A percentile compares a stretch with the other conserved stretches of the same genome.
Evolutionary conservation across 2,329 filamentous ascomycete genomes (phyloP).

Genomic region (Neoscytalidium dimidiatum): DNA sequence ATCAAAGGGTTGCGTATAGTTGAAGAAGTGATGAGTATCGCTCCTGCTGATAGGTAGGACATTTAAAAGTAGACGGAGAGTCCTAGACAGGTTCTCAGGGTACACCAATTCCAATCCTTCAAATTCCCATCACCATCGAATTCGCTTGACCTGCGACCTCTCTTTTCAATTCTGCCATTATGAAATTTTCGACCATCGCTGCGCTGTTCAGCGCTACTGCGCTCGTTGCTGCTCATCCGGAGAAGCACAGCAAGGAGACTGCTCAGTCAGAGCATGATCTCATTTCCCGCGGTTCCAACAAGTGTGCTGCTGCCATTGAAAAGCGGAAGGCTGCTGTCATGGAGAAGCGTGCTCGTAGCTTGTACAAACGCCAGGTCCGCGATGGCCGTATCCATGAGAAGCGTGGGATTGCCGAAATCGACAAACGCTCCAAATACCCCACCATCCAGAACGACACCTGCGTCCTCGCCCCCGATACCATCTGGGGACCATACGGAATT

Average conservation of each 20-base stretch:
- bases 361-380: slow-evolving; percentile 4
- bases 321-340: neutral
- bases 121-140: neutral
- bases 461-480: slow-evolving; percentile 34
- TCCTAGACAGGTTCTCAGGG: too few relatives aligned
- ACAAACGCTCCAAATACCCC: slow-evolving; percentile 2
- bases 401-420: neutral
- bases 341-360: neutral
- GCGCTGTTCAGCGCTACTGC: neutral
- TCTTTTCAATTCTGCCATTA: neutral
- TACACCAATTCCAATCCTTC: neutral
- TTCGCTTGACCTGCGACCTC: neutral
- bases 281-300: neutral
- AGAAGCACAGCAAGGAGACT: neutral
- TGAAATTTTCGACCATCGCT: neutral
- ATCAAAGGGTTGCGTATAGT: neutral
- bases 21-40: neutral
- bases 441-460: slow-evolving; percentile 31
- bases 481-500: slow-evolving; percentile 40
- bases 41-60: too few relatives aligned
- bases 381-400: slow-evolving; percentile 2
- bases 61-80: too few relatives aligned
- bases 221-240: slow-evolving; percentile 2
- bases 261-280: neutral
- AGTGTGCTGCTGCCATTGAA: neutral